Percentiles rank a stretch among this genome's conserved stretches.
Evolutionary conservation across 352 stramenopile genomes (phyloP).

Genomic region (Elongisporangium undulatum): DNA sequence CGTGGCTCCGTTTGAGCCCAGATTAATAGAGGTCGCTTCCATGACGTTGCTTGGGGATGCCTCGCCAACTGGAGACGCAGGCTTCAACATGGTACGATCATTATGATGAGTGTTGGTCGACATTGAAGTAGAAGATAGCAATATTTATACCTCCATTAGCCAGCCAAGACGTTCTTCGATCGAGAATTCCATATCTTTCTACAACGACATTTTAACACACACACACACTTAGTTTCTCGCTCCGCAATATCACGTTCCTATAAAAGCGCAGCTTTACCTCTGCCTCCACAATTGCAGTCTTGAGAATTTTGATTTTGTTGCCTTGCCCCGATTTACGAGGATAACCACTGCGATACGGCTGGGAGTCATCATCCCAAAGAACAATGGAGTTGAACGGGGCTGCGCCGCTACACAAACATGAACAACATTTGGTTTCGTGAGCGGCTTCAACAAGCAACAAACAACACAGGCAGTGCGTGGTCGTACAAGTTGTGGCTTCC

Average conservation of each 20-base stretch:
- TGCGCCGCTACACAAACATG: conserved; percentile 1
- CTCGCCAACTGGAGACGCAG: neutral
- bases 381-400: conserved; percentile 6
- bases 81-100: neutral
- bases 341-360: conserved; percentile 8
- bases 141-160: conserved; percentile 5
- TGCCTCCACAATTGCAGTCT: conserved; percentile 4
- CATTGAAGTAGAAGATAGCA: neutral
- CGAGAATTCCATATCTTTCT: conserved; percentile 7
- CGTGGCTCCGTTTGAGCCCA: neutral
- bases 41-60: neutral
- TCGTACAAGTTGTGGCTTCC: conserved; percentile 10
- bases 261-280: conserved; percentile 1
- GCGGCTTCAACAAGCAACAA: too few relatives aligned
- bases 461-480: neutral
- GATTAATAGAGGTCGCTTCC: neutral
- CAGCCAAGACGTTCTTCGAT: conserved; percentile 8
- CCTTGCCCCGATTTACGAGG: conserved; percentile 6
- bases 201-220: neutral
- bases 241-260: neutral
- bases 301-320: neutral
- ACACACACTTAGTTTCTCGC: neutral
- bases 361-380: conserved; percentile 5
- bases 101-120: neutral
- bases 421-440: neutral